phyloP scores from a whole-genome alignment of 1,284 basidiomycete species.

The Coniferiporia sulphurascens region DNA sequence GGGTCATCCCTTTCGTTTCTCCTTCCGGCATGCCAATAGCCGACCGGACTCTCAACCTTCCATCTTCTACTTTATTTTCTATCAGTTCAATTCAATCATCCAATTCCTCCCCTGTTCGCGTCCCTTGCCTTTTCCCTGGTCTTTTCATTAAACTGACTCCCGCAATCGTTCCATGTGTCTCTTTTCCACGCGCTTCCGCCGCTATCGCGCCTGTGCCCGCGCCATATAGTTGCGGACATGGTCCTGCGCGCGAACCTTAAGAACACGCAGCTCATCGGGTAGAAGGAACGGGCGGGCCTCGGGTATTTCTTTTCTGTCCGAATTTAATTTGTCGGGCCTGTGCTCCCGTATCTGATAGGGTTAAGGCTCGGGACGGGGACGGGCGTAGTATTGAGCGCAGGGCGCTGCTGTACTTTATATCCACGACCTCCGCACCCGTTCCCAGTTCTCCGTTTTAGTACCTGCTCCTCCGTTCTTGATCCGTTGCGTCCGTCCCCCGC shows the following conservation, averaged over 20 bases:
- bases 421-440: no score
- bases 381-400: background rate
- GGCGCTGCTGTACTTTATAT: background rate
- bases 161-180: no score
- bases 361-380: background rate
- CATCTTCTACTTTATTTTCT: background rate
- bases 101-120: background rate
- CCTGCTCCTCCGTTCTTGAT: no score
- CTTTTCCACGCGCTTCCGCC: no score
- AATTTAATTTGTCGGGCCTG: background rate
- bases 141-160: background rate
- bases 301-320: background rate
- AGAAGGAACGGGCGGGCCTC: background rate
- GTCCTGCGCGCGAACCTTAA: conserved; percentile 20
- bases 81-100: background rate
- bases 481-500: no score
- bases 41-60: background rate
- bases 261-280: conserved; percentile 17
- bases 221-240: conserved; percentile 18
- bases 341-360: no score
- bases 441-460: no score
- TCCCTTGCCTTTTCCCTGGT: background rate
- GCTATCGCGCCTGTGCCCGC: no score
- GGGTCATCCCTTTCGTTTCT: background rate
- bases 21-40: background rate